These are phyloP conservation scores for Fusarium equiseti DNA, from an alignment of 2,329 filamentous ascomycete genomes.

Conservation along the genomic window DNA sequence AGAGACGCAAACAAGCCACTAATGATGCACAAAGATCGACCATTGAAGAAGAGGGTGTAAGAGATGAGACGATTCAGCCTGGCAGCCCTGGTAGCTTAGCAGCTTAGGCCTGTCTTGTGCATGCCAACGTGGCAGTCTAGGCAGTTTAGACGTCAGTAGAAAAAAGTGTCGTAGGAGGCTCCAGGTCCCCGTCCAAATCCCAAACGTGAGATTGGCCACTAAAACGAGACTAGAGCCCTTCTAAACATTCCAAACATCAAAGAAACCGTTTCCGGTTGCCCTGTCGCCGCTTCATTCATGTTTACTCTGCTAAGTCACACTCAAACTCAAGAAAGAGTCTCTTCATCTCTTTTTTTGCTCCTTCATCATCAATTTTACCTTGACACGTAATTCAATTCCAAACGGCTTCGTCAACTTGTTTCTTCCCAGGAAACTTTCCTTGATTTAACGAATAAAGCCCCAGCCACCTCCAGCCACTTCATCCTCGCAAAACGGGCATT, in stretches of 20 bases:
- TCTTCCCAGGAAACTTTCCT: conserved; percentile 14
- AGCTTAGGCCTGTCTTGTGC: background rate
- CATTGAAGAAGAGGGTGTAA: conserved; percentile 18
- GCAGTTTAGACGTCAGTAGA: conserved; percentile 9
- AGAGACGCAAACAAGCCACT: conserved; percentile 13
- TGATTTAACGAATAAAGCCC: conserved; percentile 6
- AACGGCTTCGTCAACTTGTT: conserved; percentile 1
- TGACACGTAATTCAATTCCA: background rate
- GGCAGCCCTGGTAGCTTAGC: background rate
- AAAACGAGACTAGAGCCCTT: conserved; percentile 9
- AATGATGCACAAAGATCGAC: conserved; percentile 24
- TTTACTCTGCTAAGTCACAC: conserved; percentile 15
- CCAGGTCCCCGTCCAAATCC: conserved; percentile 12
- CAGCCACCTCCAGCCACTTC: conserved; percentile 28
- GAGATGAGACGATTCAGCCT: conserved; percentile 34
- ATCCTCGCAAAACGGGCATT: conserved; percentile 15
- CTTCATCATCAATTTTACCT: background rate
- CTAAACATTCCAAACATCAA: conserved; percentile 24
- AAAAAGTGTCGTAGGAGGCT: conserved; percentile 28
- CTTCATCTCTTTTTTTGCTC: background rate
- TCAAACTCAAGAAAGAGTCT: background rate
- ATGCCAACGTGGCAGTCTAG: conserved; percentile 38
- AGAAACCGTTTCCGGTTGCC: conserved; percentile 32
- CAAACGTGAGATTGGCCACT: conserved; percentile 19
- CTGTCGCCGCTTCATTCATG: conserved; percentile 17